phyloP scores from a whole-genome alignment of 129 eudicot genomes.

The Arctium minus region DNA sequence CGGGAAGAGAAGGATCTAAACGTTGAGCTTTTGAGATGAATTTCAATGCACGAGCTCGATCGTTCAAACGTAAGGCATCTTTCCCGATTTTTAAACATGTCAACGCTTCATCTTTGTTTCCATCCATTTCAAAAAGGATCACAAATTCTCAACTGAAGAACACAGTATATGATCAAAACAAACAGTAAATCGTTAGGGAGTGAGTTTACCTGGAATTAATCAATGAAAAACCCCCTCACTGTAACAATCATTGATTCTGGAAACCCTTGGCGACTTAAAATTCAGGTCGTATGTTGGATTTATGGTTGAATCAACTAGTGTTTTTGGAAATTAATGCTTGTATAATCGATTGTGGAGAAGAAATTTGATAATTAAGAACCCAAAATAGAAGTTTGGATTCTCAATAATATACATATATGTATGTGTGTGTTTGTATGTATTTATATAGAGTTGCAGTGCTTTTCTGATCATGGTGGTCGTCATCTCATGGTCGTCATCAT shows the following conservation, averaged over 20 bases:
- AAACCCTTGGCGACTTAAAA: too few relatives aligned
- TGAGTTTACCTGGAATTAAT: neutral
- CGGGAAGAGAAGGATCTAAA: constrained; percentile 58
- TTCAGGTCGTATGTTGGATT: too few relatives aligned
- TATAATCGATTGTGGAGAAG: too few relatives aligned
- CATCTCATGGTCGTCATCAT: too few relatives aligned
- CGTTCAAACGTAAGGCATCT: constrained; percentile 51
- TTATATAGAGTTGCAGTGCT: too few relatives aligned
- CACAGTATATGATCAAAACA: neutral
- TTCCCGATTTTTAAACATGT: constrained; percentile 62
- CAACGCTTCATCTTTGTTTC: constrained; percentile 79
- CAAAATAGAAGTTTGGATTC: too few relatives aligned
- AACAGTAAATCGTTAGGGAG: neutral
- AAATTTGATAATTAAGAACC: too few relatives aligned
- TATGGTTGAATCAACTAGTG: too few relatives aligned
- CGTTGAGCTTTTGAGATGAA: constrained; percentile 63
- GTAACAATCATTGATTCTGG: neutral
- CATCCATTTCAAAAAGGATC: constrained; percentile 36
- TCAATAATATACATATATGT: too few relatives aligned
- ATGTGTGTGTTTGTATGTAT: too few relatives aligned
- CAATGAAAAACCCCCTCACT: neutral
- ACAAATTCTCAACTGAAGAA: neutral
- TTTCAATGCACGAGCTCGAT: constrained; percentile 56
- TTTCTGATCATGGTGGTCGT: too few relatives aligned
- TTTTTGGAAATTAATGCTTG: too few relatives aligned